phyloP scores from a whole-genome alignment of 495 filamentous ascomycete species.

The Schizothecium vesticola region DNA sequence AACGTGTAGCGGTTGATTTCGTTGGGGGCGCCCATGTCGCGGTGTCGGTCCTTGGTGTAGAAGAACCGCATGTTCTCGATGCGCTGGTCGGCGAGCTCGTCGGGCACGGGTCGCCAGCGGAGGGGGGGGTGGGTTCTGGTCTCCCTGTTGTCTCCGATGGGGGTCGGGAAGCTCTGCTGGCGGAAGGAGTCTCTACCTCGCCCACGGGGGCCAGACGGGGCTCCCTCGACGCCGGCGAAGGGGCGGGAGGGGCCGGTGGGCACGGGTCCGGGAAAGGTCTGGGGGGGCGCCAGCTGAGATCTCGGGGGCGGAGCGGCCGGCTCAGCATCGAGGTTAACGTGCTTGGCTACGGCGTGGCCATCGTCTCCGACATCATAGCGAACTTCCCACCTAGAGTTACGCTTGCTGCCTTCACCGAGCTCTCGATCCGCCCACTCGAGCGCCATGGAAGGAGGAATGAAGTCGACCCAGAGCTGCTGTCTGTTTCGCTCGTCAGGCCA shows the following conservation, averaged over 20 bases:
- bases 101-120: conserved; percentile 43
- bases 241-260: conserved; percentile 38
- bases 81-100: conserved; percentile 55
- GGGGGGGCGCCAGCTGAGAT: conserved; percentile 19
- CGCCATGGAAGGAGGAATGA: conserved; percentile 72
- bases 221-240: conserved; percentile 35
- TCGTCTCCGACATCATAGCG: conserved; percentile 44
- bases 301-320: conserved; percentile 8
- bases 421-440: conserved; percentile 71
- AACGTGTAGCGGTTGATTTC: conserved; percentile 66
- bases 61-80: conserved; percentile 56
- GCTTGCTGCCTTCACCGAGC: conserved; percentile 41
- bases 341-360: conserved; percentile 50
- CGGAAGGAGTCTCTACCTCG: conserved; percentile 14
- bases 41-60: conserved; percentile 44
- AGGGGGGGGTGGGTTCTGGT: conserved; percentile 36
- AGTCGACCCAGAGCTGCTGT: conserved; percentile 84
- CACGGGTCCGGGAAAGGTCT: conserved; percentile 13
- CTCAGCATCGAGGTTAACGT: conserved; percentile 38
- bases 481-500: conserved; percentile 87
- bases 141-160: conserved; percentile 6
- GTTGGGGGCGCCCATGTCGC: conserved; percentile 55
- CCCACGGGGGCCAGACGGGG: conserved; percentile 39
- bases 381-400: conserved; percentile 53
- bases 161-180: conserved; percentile 1